Base-by-base conservation (phyloP, 2,329 filamentous ascomycete species). In the Chaetomium sp. region DNA sequence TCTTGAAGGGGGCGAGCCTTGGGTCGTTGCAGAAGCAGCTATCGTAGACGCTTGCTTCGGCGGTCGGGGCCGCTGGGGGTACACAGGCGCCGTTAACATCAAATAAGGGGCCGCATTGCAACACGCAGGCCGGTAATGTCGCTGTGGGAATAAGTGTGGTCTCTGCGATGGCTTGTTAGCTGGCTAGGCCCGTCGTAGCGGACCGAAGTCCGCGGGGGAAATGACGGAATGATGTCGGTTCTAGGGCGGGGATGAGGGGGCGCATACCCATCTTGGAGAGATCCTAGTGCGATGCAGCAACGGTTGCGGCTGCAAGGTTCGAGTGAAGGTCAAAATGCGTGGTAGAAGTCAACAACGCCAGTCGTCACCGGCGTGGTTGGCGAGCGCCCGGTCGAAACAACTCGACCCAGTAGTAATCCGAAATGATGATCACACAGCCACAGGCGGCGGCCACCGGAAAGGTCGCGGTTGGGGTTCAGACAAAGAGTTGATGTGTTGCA, bases 21-120 rank as follows among this genome's bases (percentile, higher is more conserved):
- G 80, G 68, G 57, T 89, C 86, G 70, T 82, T 79, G 78, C 92
- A 96, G 79, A 96, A 93, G 78, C 92, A 96, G 42, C 82, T 80
- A 59, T 86, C 81, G 75, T 90, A 91, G 51, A 81, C 83, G 23
- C 75, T 72, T 49, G 82, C 75, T 56, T 82, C 80, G 57, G 82
- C 81, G 7, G 77, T 75, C 5, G 83, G 75, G 3, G 77, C 80
- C 1, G 78, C 81, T 4, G 84, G 85, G 3, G 89, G 88, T 1
- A 89, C 83, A 76, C 92, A 96, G 67, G 81, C 86, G 54, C 83
- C 84, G 73, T 93, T 90, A 64, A 90, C 91, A 75, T 91, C 85
- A 73, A 83, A 87, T 53, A 92, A 85, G 31, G 79, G 74, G 51
- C 83, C 81, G 72, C 90, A 92, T 55, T 73, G 67, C 25, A 79